Evolutionary conservation across 805 yeast species (phyloP), one percentile per base, ranked within the genome.

Genomic region (Candida pseudofarinosa): DNA sequence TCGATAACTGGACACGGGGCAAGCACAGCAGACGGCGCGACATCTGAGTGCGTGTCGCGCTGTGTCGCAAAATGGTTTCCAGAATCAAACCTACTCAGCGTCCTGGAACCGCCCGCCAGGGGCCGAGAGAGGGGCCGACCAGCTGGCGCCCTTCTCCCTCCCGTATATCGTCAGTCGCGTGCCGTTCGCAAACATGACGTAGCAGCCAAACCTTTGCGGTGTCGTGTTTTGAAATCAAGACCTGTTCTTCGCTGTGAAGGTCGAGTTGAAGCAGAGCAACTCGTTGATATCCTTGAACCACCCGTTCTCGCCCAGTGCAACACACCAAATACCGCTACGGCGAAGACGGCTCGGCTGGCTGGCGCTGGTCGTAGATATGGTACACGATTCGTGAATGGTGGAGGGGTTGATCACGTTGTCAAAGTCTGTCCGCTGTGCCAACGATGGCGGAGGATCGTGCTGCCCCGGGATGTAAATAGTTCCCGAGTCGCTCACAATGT

Each of bases 281-380:
- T 87, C 90, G 55, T 90, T 91, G 42, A 91, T 81, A 28, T 95
- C 96, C 44, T 77, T 77, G 1, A 90, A 89, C 98, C 98, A 91
- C 58, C 91, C 97, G 50, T 85, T 83, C 48, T 83, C 88, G 5
- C 83, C 74, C 46, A 81, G 76, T 0, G 96, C 87, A 3, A 91
- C 83, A 63, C 97, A 90, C 82, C 93, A 89, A 13, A 90, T 81
- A 1, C 96, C 96, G 12, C 73, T 67, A 42, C 54, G 47, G 45
- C 33, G 20, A 14, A 35, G 38, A 19, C 28, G 28, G 10, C 10
- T 23, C 28, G 10, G 28, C 10, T 6, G 28, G 28, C 10, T 23
- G 10, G 28, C 28, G 10, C 28, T 23, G 6, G 28, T 7, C 10
- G 28, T 23, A 23, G 28, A 23, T 10, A 23, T 10, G 28, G 28